Evolutionary conservation across 352 stramenopile genomes (phyloP).

Genomic region (Aphanomyces cochlioides): DNA sequence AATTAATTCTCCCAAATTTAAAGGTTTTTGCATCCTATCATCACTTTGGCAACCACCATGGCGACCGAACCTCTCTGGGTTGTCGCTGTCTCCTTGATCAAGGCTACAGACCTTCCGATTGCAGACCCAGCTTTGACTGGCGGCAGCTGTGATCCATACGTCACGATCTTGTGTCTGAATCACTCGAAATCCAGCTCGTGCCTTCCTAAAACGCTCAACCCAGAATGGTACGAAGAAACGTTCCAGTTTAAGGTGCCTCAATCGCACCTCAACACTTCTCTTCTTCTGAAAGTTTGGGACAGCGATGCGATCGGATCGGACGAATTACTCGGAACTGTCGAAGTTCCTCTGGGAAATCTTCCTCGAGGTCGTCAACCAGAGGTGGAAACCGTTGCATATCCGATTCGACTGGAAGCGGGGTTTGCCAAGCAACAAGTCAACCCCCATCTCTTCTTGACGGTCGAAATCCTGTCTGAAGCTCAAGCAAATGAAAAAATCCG

Average conservation of each 20-base stretch:
- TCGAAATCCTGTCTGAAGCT: conserved; percentile 33
- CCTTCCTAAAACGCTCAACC: conserved; percentile 32
- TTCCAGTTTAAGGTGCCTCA: conserved; percentile 41
- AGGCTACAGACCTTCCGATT: conserved; percentile 35
- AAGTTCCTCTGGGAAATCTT: conserved; percentile 36
- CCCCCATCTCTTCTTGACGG: conserved; percentile 32
- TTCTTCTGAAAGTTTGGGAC: conserved; percentile 38
- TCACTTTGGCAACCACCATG: neutral
- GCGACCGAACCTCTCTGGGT: neutral
- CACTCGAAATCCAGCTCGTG: conserved; percentile 36
- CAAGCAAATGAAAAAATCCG: conserved; percentile 27
- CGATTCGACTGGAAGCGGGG: conserved; percentile 28
- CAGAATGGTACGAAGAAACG: conserved; percentile 38
- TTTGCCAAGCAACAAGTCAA: conserved; percentile 24
- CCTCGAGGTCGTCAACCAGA: neutral
- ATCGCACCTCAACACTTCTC: conserved; percentile 1
- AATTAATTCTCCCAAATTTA: no score
- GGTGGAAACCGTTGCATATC: conserved; percentile 7
- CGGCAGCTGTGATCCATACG: conserved; percentile 42
- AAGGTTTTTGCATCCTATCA: neutral
- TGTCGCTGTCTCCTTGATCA: conserved; percentile 37
- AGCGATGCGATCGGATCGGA: conserved; percentile 36
- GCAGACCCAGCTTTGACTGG: conserved; percentile 33
- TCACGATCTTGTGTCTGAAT: conserved; percentile 34
- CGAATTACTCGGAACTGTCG: conserved; percentile 34